These are phyloP conservation scores for Backusella macrospora DNA, from an alignment of 192 early-diverging fungal species.

Conservation along the genomic window DNA sequence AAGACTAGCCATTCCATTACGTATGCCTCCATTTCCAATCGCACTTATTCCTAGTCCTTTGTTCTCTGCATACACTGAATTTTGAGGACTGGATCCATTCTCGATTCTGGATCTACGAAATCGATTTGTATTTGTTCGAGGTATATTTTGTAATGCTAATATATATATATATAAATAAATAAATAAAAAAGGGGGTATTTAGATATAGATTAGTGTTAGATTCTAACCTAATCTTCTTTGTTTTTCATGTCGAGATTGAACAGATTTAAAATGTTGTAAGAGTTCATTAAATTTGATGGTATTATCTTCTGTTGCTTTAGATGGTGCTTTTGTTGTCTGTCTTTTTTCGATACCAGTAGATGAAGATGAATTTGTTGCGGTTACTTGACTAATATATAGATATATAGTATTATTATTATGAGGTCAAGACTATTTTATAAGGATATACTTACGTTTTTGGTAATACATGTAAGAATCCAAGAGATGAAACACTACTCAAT, in stretches of 20 bases:
- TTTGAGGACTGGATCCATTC: not conserved
- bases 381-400: not conserved
- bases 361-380: constrained; percentile 6
- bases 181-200: no score
- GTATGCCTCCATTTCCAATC: not conserved
- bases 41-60: not conserved
- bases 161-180: not conserved
- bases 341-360: constrained; percentile 22
- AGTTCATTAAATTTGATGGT: constrained; percentile 69
- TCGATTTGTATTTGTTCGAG: not conserved
- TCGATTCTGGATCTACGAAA: constrained; percentile 9
- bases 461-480: constrained; percentile 64
- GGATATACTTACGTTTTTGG: constrained; percentile 50
- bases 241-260: constrained; percentile 77
- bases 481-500: constrained; percentile 80
- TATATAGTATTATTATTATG: not conserved
- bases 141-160: constrained; percentile 14
- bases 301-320: constrained; percentile 36
- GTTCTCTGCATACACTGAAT: not conserved
- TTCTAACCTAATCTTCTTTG: constrained; percentile 50
- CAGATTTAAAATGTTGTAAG: constrained; percentile 70
- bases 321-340: constrained; percentile 17
- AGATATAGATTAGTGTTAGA: not conserved
- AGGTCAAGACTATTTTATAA: not conserved
- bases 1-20: constrained; percentile 9